Evolutionary conservation across 2,329 filamentous ascomycete species (phyloP), one percentile per base, ranked within the genome.

Genomic region (Penicillium verrucosum): DNA sequence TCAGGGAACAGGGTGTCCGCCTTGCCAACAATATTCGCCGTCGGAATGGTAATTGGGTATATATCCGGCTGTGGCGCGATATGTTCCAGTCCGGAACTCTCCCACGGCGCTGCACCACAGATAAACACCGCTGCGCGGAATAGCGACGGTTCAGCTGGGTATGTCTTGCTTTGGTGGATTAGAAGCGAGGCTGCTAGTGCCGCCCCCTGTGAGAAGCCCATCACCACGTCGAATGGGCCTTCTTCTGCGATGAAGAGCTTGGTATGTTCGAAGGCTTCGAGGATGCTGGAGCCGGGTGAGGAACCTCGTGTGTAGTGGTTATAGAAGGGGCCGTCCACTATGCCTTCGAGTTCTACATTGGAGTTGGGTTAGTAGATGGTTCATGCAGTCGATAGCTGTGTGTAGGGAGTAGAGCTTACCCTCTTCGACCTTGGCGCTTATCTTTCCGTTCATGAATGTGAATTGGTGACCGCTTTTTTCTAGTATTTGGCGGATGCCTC

Each of bases 11-110:
- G 48, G 11, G 65, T 54, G 66, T 77, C 75, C 60, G 69, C 64
- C 45, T 62, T 67, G 0, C 75, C 75, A 18, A 74, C 72, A 9
- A 77, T 68, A 67, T 77, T 70, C 12, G 73, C 69, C 16, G 75
- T 76, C 4, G 73, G 73, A 27, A 77, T 75, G n/a, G 38, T 53
- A 34, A 72, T 62, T 11, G 60, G 56, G 38, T 63, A 66, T n/a
- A 50, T 58, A 47, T 55, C 59, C 48, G 36, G 57, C 52, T 41
- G 29, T 36, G 45, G 54, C 36, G 21, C 29, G 9, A 69, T 37
- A 23, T 56, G 38, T 53, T 60, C 54, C 52, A 57, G 42, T 14
- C 69, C 70, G 4, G 62, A 58, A 27, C 59, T 45, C 5, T 70
- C 66, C 58, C 60, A 72, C 16, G 70, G 68, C 25, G 43, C 21